Percentiles rank a stretch among this genome's conserved stretches.
Evolutionary conservation across 345 rosid genomes (phyloP).

Genomic region (Populus pruinosa): DNA sequence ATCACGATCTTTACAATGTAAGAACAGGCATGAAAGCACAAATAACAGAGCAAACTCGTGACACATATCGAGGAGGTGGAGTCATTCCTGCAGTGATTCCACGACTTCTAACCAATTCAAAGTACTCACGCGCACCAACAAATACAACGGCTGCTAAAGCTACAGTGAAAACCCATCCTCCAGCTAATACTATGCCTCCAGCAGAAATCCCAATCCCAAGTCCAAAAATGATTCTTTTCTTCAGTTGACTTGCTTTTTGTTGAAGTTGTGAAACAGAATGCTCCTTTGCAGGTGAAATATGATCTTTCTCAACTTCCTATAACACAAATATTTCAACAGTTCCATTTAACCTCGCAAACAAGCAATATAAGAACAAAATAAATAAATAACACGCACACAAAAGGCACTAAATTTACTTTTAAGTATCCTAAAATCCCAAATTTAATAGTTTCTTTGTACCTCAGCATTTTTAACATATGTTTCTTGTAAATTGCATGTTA

Average conservation of each 20-base stretch:
- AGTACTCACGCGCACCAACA: constrained; percentile 72
- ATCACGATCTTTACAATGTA: constrained; percentile 61
- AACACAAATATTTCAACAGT: neutral
- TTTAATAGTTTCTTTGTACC: too few relatives aligned
- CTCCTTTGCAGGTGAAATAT: neutral
- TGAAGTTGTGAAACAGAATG: neutral
- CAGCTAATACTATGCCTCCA: constrained; percentile 79
- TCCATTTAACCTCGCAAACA: neutral
- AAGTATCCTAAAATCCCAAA: too few relatives aligned
- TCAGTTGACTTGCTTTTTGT: neutral
- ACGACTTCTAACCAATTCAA: constrained; percentile 75
- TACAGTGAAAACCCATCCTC: constrained; percentile 78
- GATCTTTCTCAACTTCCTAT: neutral
- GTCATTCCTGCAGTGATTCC: constrained; percentile 92
- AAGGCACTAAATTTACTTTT: too few relatives aligned
- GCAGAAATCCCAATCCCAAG: constrained; percentile 49
- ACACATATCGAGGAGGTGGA: constrained; percentile 89
- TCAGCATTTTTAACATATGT: too few relatives aligned
- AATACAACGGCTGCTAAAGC: constrained; percentile 67
- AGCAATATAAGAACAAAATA: too few relatives aligned
- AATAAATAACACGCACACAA: too few relatives aligned
- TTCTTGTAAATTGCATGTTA: too few relatives aligned
- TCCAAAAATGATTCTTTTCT: neutral
- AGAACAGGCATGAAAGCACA: constrained; percentile 79
- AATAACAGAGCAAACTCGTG: constrained; percentile 78